Evolutionary conservation across 768 basidiomycete species (phyloP), one percentile per base, ranked within the genome.

Genomic region (Trametes meyenii): DNA sequence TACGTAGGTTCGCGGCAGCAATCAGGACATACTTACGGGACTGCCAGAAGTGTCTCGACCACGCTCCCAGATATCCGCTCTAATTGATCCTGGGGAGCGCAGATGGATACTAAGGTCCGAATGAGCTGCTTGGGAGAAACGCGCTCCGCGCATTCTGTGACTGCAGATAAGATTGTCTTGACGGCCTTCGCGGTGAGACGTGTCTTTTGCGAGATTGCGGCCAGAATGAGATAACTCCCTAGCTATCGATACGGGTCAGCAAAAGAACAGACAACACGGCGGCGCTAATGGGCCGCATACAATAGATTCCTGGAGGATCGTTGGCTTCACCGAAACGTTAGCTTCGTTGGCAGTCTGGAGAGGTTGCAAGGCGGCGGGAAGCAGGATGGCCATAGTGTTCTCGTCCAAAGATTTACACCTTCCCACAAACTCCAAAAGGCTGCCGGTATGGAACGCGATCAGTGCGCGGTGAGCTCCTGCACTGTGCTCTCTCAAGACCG

Each of bases 361-460:
- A 1, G 87, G 87, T 42, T 83, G 81, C 17, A 91, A 70, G 16
- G 88, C 70, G 1, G 87, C 84, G 6, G 89, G 86, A 0, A 94
- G 72, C 11, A 92, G 64, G 69, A 84, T 83, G 0, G 87, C 88
- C 14, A 88, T 73, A 0, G 83, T 79, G 17, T 86, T 87, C 70
- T 90, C 89, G 65, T 89, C 85, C 35, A 91, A 69, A 4, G 71
- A 65, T 56, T 86, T 81, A 36, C 72, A 77, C 45, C 81, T 76
- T 39, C 85, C 82, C 40, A 99, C 79, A 69, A 90, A 96, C 42
- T 92, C 94, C 36, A 95, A 84, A 45, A 94, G 75, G 0, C 83
- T 83, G 7, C 90, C 87, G 7, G 90, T 83, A 72, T 93, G 92
- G 76, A 98, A 98, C 0, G 87, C 86, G 45, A 94, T 73, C 16